Evolutionary conservation across 495 filamentous ascomycete genomes (phyloP).

Genomic region (Talaromyces liani): DNA sequence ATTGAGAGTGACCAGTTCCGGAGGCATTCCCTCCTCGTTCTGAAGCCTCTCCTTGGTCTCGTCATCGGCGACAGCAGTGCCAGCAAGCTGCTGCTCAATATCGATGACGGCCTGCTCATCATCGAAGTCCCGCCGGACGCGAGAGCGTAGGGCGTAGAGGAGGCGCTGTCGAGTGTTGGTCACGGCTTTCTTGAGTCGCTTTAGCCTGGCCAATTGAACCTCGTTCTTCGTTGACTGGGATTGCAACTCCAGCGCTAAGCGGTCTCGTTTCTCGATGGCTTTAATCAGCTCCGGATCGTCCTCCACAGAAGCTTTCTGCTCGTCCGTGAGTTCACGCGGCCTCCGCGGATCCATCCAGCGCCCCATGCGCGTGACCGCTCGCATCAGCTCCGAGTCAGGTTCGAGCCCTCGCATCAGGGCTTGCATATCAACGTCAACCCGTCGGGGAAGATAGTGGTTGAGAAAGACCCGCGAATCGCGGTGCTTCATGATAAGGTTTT

Average conservation of each 20-base stretch:
- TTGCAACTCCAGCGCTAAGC: conserved; percentile 4
- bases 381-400: conserved; percentile 22
- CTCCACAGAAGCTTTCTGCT: conserved; percentile 21
- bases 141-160: conserved; percentile 12
- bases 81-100: too few species aligned
- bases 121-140: conserved; percentile 13
- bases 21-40: too few species aligned
- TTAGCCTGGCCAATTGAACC: conserved; percentile 11
- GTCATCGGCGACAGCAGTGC: too few species aligned
- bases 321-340: conserved; percentile 20
- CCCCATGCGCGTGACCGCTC: conserved; percentile 24
- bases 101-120: conserved; percentile 14
- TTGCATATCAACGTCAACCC: conserved; percentile 25
- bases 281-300: conserved; percentile 14
- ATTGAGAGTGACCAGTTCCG: too few species aligned
- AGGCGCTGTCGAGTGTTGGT: conserved; percentile 10
- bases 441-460: conserved; percentile 28
- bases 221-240: not conserved
- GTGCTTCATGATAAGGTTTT: conserved; percentile 33
- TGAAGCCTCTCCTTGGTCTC: too few species aligned
- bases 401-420: conserved; percentile 21
- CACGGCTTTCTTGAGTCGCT: conserved; percentile 9
- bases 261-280: conserved; percentile 12
- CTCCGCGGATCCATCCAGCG: conserved; percentile 28
- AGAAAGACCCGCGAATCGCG: conserved; percentile 22